Evolutionary conservation across 805 yeast genomes (phyloP).

Genomic region (Saturnispora hagleri): DNA sequence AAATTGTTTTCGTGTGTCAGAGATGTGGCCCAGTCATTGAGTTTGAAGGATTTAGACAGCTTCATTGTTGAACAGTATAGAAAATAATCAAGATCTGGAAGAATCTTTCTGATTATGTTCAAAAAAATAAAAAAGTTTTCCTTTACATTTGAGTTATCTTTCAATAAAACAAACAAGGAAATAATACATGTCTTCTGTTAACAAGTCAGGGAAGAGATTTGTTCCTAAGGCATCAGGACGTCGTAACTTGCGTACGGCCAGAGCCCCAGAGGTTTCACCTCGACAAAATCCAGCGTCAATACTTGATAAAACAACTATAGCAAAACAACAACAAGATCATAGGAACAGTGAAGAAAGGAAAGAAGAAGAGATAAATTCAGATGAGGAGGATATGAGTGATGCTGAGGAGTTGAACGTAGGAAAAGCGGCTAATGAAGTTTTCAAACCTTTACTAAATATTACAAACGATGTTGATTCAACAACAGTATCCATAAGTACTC

Average conservation of each 20-base stretch:
- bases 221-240: slow-evolving; percentile 39
- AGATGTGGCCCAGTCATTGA: slow-evolving; percentile 45
- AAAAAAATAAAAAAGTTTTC: not conserved
- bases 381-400: slow-evolving; percentile 6
- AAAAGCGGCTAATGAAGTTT: not conserved
- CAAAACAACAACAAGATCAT: not conserved
- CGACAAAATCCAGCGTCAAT: not conserved
- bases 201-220: slow-evolving; percentile 53
- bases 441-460: not conserved
- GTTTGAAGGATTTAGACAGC: slow-evolving; percentile 14
- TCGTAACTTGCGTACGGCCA: not conserved
- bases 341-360: not conserved
- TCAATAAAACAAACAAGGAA: not conserved
- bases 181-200: slow-evolving; percentile 16
- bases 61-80: not conserved
- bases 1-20: slow-evolving; percentile 27
- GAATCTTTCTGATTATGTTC: not conserved
- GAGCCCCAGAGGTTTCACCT: not conserved
- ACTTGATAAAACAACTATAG: not conserved
- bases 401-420: slow-evolving; percentile 6
- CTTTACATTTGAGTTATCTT: not conserved
- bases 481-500: not conserved
- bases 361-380: not conserved
- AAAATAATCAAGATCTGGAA: not conserved
- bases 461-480: not conserved